Evolutionary conservation across 225 moss, liverwort and hornwort species (phyloP), one percentile per base, ranked within the genome.

Genomic region (Physcomitrellopsis africana): DNA sequence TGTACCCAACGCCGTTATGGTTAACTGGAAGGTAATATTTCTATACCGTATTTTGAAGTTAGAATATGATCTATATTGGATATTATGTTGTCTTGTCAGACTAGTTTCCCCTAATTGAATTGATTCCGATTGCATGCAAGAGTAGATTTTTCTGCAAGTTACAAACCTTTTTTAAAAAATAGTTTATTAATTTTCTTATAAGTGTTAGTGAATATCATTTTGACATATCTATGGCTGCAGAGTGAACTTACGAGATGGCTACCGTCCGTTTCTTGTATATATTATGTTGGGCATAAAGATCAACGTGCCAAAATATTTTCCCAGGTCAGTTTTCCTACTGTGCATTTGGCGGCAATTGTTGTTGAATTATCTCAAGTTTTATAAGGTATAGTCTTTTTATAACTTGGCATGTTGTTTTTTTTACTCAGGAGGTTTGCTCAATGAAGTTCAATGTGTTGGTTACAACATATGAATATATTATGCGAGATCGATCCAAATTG

Each of bases 391-490:
- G 47, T 41, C n/a, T 9, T 49, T 8, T 73, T 55, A 60, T 42
- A n/a, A 61, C 41, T 81, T 62, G 57, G 71, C 71, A 58, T 57
- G 51, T 65, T 61, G 37, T 69, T 61, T 61, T 23, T 18, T 65
- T 24, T 29, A 66, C 16, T 66, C 91, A 99, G 99, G 94, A 99
- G 7, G 99, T 95, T 51, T 87, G 83, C 44, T 93, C 99, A 10
- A 92, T 99, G 99, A 99, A 99, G 67, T 99, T 95, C 37, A 99
- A 99, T 80, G 93, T 99, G 51, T 72, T 99, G 81, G 95, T 99
- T 41, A 99, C 99, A 63, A 99, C 99, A 3, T 99, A 99, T 59
- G 95, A 99, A 77, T 99, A 93, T 52, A 99, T 99, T 51, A 99
- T 99, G 99, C 99, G 99, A 27, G 95, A 99, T 79, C 95, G 99